Evolutionary conservation across 306 rosid species (phyloP).

Genomic region (Rubus idaeus): DNA sequence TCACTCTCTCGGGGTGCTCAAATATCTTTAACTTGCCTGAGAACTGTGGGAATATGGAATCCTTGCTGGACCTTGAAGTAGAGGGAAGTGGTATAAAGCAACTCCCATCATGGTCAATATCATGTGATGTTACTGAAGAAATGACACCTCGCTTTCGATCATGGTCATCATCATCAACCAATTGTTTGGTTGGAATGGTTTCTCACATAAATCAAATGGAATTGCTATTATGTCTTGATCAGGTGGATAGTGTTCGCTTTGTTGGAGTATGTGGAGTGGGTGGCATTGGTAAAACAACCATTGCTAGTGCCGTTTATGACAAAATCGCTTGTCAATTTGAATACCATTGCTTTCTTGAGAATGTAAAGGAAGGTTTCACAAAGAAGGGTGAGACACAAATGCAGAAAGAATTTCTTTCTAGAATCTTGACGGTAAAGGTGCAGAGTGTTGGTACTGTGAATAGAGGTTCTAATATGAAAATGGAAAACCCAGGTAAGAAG

Average conservation of each 20-base stretch:
- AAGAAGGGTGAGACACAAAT: background rate
- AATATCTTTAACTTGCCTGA: background rate
- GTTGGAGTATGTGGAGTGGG: slow-evolving; percentile 18
- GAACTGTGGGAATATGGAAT: background rate
- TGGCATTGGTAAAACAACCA: slow-evolving; percentile 18
- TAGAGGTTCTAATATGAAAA: background rate
- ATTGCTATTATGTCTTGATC: background rate
- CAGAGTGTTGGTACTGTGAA: background rate
- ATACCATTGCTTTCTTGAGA: slow-evolving; percentile 1
- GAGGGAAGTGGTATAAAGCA: background rate
- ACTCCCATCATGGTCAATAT: background rate
- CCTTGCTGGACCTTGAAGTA: background rate
- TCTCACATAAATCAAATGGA: background rate
- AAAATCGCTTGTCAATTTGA: background rate
- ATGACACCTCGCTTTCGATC: background rate
- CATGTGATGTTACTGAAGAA: no score
- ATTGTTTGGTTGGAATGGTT: slow-evolving; percentile 11
- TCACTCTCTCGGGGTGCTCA: background rate
- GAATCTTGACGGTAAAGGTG: background rate
- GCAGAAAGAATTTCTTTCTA: background rate
- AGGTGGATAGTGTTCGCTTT: background rate
- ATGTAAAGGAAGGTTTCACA: background rate
- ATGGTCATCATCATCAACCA: background rate
- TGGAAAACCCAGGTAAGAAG: background rate
- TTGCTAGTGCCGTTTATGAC: background rate